These are phyloP conservation scores for Ciborinia camelliae DNA, from an alignment of 2,329 filamentous ascomycete species.

Conservation along the genomic window DNA sequence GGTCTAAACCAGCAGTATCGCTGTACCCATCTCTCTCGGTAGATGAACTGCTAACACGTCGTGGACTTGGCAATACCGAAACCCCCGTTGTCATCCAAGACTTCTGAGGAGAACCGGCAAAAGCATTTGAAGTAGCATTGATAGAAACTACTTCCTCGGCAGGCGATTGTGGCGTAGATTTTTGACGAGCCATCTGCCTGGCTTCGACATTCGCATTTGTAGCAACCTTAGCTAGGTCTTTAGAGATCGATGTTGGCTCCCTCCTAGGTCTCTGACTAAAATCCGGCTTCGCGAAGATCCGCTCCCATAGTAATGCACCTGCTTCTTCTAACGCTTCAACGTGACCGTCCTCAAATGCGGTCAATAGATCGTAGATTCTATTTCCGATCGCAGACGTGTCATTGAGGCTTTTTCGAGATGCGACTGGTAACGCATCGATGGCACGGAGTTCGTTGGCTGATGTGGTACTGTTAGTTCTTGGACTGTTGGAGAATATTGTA, in stretches of 20 bases:
- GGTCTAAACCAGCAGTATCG: background rate
- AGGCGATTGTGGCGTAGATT: background rate
- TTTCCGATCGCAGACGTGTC: conserved; percentile 17
- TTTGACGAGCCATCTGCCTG: background rate
- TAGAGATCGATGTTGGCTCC: background rate
- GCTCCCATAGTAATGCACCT: conserved; percentile 20
- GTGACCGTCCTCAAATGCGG: conserved; percentile 13
- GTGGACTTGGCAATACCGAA: background rate
- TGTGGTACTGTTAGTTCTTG: background rate
- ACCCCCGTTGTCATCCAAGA: background rate
- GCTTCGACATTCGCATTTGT: background rate
- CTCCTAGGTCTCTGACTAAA: background rate
- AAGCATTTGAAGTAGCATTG: background rate
- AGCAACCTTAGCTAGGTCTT: background rate
- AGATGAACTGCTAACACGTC: background rate
- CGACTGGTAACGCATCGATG: conserved; percentile 8
- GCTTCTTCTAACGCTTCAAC: conserved; percentile 22
- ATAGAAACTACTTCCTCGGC: background rate
- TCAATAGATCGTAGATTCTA: conserved; percentile 16
- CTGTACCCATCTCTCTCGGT: background rate
- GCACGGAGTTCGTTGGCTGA: conserved; percentile 16
- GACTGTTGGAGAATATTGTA: background rate
- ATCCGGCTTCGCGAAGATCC: background rate
- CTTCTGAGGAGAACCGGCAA: conserved; percentile 1
- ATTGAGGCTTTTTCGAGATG: background rate